Percentiles rank a stretch among this genome's conserved stretches.
Evolutionary conservation across 495 filamentous ascomycete genomes (phyloP).

Genomic region (Acidiella bohemica): DNA sequence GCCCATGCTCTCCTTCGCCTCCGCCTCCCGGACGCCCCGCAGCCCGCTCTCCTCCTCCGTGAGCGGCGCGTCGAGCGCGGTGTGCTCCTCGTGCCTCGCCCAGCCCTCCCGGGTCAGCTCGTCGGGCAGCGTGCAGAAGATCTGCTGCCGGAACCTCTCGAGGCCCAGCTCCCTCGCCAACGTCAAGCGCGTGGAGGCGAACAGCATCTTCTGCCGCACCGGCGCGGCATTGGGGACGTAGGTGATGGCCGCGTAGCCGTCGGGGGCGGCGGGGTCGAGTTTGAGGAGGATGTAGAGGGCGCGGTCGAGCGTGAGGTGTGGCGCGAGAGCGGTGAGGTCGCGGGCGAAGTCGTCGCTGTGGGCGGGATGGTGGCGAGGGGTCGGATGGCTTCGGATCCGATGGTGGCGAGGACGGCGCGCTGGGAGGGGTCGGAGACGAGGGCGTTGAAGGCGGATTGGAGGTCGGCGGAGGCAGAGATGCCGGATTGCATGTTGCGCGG

Average conservation of each 20-base stretch:
- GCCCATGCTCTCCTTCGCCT: conserved; percentile 64
- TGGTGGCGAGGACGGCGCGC: conserved; percentile 72
- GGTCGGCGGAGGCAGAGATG: conserved; percentile 76
- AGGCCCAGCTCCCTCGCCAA: conserved; percentile 74
- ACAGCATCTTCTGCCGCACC: conserved; percentile 91
- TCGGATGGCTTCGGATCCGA: conserved; percentile 58
- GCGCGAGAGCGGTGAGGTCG: conserved; percentile 44
- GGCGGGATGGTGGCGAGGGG: conserved; percentile 48
- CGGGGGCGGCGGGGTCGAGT: conserved; percentile 32
- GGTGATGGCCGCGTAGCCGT: conserved; percentile 49
- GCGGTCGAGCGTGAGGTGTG: conserved; percentile 55
- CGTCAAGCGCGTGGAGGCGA: conserved; percentile 75
- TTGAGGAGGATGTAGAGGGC: conserved; percentile 80
- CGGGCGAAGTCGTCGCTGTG: conserved; percentile 45
- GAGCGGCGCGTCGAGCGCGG: conserved; percentile 53
- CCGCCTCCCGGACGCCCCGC: conserved; percentile 61
- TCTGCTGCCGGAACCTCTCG: conserved; percentile 68
- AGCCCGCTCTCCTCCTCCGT: conserved; percentile 77
- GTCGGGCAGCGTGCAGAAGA: conserved; percentile 62
- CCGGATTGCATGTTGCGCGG: conserved; percentile 93
- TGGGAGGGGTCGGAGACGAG: conserved; percentile 50
- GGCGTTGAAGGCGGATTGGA: conserved; percentile 64
- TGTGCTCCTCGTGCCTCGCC: conserved; percentile 57
- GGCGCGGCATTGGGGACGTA: conserved; percentile 84
- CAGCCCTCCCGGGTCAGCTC: conserved; percentile 64